Conservation (phyloP, 1,139 yeast genomes). For the Schwanniomyces etchellsii region DNA sequence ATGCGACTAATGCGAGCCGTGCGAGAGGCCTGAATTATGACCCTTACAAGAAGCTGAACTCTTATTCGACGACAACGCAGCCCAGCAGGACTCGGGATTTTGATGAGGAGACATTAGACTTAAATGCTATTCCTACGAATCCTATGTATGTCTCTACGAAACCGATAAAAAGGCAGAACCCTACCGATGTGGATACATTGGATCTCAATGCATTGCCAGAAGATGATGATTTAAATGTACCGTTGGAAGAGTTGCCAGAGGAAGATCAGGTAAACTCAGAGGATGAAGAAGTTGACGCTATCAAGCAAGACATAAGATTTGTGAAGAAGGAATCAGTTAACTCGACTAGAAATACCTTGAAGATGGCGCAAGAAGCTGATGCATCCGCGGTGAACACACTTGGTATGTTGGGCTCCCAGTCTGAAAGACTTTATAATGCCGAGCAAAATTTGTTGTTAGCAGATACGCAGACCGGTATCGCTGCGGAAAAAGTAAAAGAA, state of each 20-base stretch:
- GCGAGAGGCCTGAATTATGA: too few species aligned
- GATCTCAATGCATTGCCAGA: constrained; percentile 36
- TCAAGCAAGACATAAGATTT: constrained; percentile 78
- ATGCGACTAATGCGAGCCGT: too few species aligned
- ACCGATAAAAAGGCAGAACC: constrained; percentile 20
- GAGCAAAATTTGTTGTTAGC: constrained; percentile 75
- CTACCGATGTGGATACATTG: constrained; percentile 18
- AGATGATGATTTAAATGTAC: constrained; percentile 38
- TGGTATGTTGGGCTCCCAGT: constrained; percentile 90
- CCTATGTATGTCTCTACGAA: constrained; percentile 21
- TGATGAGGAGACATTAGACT: constrained; percentile 33
- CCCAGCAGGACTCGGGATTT: constrained; percentile 4
- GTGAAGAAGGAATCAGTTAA: constrained; percentile 85
- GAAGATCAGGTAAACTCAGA: constrained; percentile 49
- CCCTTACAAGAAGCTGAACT: constrained; percentile 8
- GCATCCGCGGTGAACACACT: constrained; percentile 83
- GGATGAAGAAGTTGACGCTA: constrained; percentile 86
- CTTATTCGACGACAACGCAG: constrained; percentile 2
- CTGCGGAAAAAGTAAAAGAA: constrained; percentile 79
- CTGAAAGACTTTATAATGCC: constrained; percentile 74
- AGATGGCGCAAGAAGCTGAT: constrained; percentile 90
- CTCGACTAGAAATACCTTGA: constrained; percentile 78
- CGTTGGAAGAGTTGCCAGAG: constrained; percentile 35
- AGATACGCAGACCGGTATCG: constrained; percentile 75
- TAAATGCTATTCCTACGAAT: constrained; percentile 37